Evolutionary conservation across 2,329 filamentous ascomycete species (phyloP), one percentile per base, ranked within the genome.

Genomic region (Daldinia sp.): DNA sequence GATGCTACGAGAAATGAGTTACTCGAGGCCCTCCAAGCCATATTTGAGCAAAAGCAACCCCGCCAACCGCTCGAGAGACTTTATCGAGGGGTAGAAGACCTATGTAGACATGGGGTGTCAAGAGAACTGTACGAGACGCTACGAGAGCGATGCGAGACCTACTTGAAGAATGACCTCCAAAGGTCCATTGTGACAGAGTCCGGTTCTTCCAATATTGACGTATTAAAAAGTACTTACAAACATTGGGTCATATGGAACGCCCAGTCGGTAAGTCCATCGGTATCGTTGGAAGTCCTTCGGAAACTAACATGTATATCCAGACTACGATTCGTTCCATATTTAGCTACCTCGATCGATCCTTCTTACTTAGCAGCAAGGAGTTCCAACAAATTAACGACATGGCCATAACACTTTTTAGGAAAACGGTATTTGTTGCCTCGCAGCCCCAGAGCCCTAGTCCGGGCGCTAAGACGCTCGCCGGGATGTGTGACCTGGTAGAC

Each of bases 291-390:
- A 39, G 8, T 41, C 29, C 8, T 15, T 35, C 30, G 5, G 4
- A 49, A 48, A 45, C 55, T 70, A 29, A 67, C 61, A 41, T 45
- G 32, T 17, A 34, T 32, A 54, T 29, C 23, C 23, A 72, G 65
- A 85, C 88, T 68, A 88, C 89, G 11, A 86, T 99, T 53, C 87
- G 93, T 49, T 94, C 91, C 66, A 90, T 96, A 35, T 98, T 97
- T 78, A 96, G 93, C 79, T 99, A 94, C 73, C 85, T 99, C 68
- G 94, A 99, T 75, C 89, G 95, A 66, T 92, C 93, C 1, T 97
- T 93, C 73, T 83, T 99, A 6, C 81, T 97, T 2, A 89, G 90
- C 59, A 88, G 89, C 45, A 88, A 89, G 68, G 87, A 90, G 19
- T 79, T 85, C 32, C 83, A 84, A 8, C 90, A 90, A 30, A 87